Conservation (phyloP, 1,284 basidiomycete genomes). For the Moesziomyces antarcticus region DNA sequence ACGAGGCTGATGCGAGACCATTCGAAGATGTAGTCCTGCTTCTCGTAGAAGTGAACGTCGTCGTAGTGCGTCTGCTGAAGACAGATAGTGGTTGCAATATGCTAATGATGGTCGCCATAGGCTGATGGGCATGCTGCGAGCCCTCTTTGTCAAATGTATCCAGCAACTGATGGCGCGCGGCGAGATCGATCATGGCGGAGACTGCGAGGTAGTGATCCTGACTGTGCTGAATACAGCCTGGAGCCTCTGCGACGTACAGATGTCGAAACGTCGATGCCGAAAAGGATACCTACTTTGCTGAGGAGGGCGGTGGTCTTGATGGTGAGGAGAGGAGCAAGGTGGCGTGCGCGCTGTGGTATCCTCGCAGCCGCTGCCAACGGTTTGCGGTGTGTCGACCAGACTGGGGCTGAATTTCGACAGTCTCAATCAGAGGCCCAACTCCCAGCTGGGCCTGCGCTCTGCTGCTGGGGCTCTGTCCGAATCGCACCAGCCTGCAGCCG, state of each 20-base stretch:
- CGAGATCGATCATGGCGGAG: constrained; percentile 6
- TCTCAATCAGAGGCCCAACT: constrained; percentile 2
- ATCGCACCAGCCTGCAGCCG: too few relatives aligned
- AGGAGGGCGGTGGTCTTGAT: constrained; percentile 40
- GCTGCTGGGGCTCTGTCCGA: too few relatives aligned
- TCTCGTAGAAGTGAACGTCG: too few relatives aligned
- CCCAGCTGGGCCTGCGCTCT: too few relatives aligned
- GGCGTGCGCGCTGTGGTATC: constrained; percentile 20
- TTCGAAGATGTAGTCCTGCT: too few relatives aligned
- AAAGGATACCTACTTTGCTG: constrained; percentile 42
- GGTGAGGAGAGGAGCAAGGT: constrained; percentile 36
- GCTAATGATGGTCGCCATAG: not conserved
- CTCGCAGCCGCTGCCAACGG: constrained; percentile 3
- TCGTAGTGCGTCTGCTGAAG: too few relatives aligned
- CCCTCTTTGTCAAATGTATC: not conserved
- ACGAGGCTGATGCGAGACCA: too few relatives aligned
- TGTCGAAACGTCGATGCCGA: constrained; percentile 7
- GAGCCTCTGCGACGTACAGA: constrained; percentile 9
- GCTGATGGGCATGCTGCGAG: not conserved
- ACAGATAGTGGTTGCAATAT: not conserved
- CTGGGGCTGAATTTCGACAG: not conserved
- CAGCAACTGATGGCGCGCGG: not conserved
- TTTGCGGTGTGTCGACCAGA: not conserved
- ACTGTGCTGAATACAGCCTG: not conserved
- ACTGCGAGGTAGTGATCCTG: constrained; percentile 1